These are phyloP conservation scores for Xylaria grammica DNA, from an alignment of 495 filamentous ascomycete species.

Conservation along the genomic window DNA sequence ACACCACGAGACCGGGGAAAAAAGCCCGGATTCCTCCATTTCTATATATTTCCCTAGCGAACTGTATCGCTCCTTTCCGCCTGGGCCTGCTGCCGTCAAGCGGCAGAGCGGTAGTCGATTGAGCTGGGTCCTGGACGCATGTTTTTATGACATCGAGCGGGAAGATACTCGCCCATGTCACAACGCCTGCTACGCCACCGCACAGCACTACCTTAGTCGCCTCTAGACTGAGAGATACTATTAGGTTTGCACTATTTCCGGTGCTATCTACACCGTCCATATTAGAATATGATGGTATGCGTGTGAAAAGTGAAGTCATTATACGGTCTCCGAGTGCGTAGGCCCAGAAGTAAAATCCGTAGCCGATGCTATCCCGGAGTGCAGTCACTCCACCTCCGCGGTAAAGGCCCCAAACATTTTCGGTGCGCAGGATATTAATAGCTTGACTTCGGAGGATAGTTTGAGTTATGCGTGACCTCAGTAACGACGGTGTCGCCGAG, in stretches of 20 bases:
- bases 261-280: background rate
- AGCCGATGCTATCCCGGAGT: conserved; percentile 81
- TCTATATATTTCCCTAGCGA: conserved; percentile 67
- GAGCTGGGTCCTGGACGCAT: conserved; percentile 70
- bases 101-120: conserved; percentile 25
- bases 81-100: conserved; percentile 36
- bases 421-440: no score
- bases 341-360: conserved; percentile 92
- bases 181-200: conserved; percentile 82
- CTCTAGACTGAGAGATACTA: conserved; percentile 50
- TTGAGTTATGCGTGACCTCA: conserved; percentile 64
- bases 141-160: conserved; percentile 92
- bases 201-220: conserved; percentile 74
- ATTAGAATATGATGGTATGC: background rate
- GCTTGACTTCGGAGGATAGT: no score
- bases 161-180: conserved; percentile 86
- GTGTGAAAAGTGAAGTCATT: conserved; percentile 40
- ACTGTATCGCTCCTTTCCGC: conserved; percentile 60
- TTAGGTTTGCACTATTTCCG: conserved; percentile 10
- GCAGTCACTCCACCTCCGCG: conserved; percentile 79
- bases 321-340: conserved; percentile 74
- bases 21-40: conserved; percentile 70
- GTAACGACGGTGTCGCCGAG: conserved; percentile 35
- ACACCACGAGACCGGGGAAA: conserved; percentile 78
- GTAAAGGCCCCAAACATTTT: conserved; percentile 75